Percentiles rank a stretch among this genome's conserved stretches.
Conservation (phyloP, 805 yeast genomes). For the Saccharomyces cerevisiae region DNA sequence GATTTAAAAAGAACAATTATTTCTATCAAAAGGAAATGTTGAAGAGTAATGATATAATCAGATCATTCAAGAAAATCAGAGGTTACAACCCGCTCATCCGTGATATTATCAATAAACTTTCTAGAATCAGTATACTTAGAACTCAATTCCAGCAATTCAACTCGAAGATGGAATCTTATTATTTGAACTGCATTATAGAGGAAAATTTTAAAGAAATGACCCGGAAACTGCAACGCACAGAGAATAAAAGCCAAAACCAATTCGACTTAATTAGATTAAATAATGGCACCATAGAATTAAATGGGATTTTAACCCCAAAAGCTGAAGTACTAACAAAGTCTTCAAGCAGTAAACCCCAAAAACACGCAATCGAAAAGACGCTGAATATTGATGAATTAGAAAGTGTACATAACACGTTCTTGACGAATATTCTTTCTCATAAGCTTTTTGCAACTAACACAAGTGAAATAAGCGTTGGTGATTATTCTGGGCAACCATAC, state of each 20-base stretch:
- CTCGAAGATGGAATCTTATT: conserved; percentile 26
- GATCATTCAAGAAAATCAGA: conserved; percentile 20
- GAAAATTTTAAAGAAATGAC: conserved; percentile 26
- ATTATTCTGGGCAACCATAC: conserved; percentile 33
- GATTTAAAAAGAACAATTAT: conserved; percentile 54
- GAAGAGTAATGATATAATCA: conserved; percentile 28
- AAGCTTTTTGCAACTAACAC: conserved; percentile 19
- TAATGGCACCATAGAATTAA: conserved; percentile 21
- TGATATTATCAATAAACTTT: conserved; percentile 24
- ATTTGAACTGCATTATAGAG: conserved; percentile 29
- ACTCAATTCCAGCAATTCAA: conserved; percentile 31
- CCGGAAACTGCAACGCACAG: conserved; percentile 30
- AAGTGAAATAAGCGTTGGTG: conserved; percentile 25
- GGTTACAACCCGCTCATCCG: conserved; percentile 20
- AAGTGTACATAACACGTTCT: conserved; percentile 29
- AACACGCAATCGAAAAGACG: neutral
- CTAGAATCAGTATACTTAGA: conserved; percentile 26
- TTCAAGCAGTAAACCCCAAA: neutral
- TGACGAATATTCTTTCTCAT: conserved; percentile 21
- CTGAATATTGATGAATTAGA: conserved; percentile 44
- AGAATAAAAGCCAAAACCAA: conserved; percentile 26
- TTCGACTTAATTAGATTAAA: conserved; percentile 25
- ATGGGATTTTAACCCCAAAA: conserved; percentile 28
- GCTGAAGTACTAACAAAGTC: conserved; percentile 11
- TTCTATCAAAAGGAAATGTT: conserved; percentile 45